A percentile compares a stretch with the other conserved stretches of the same genome.
phyloP scores from a whole-genome alignment of 2,329 filamentous ascomycete species.

The Bimuria novae-zelandiae region DNA sequence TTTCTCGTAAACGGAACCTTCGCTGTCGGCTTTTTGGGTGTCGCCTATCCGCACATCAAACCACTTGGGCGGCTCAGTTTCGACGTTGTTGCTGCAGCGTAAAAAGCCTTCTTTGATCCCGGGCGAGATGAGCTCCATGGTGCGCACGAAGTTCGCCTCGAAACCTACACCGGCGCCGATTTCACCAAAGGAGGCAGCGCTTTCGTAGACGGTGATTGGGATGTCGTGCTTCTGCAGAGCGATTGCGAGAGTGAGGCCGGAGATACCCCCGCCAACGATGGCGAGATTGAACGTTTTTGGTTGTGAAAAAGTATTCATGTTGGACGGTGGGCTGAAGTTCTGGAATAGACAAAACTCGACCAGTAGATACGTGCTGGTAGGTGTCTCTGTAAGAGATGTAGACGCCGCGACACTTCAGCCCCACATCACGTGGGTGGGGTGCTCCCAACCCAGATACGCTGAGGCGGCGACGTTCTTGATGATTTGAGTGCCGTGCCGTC shows the following conservation, averaged over 20 bases:
- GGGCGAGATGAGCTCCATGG: slow-evolving; percentile 30
- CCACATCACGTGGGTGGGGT: neutral
- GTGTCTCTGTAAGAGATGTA: neutral
- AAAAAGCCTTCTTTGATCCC: slow-evolving; percentile 19
- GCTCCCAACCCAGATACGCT: too few relatives aligned
- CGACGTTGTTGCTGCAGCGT: slow-evolving; percentile 15
- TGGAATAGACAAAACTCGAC: too few relatives aligned
- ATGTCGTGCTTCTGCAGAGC: slow-evolving; percentile 19
- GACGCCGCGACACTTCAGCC: neutral
- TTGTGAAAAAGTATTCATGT: slow-evolving; percentile 1
- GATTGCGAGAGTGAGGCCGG: slow-evolving; percentile 18
- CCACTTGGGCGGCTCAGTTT: slow-evolving; percentile 25
- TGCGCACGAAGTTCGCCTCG: slow-evolving; percentile 41
- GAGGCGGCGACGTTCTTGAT: too few relatives aligned
- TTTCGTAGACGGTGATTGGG: slow-evolving; percentile 22
- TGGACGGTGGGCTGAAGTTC: neutral
- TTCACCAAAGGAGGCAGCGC: slow-evolving; percentile 17
- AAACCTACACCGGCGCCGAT: slow-evolving; percentile 26
- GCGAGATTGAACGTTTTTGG: slow-evolving; percentile 38
- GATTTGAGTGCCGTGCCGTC: too few relatives aligned
- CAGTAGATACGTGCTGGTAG: neutral
- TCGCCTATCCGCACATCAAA: slow-evolving; percentile 32
- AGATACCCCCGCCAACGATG: slow-evolving; percentile 28
- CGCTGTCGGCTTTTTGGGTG: slow-evolving; percentile 18
- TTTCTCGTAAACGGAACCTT: slow-evolving; percentile 16